A percentile compares a stretch with the other conserved stretches of the same genome.
These are phyloP conservation scores for Alternaria brassicicola DNA, from an alignment of 2,329 filamentous ascomycete species.

Conservation along the genomic window DNA sequence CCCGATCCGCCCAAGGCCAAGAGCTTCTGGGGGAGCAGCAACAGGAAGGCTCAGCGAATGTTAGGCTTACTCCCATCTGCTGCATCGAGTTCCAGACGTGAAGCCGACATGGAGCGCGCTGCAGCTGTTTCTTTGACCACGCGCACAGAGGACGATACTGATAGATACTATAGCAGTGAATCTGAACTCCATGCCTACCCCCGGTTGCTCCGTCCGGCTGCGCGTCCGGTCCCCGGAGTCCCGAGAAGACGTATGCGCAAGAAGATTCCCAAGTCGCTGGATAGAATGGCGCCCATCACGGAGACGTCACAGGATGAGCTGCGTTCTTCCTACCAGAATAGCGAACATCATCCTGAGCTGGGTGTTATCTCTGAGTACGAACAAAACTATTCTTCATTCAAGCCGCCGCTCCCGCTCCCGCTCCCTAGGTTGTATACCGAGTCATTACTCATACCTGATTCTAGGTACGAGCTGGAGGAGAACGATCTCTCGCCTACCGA, in stretches of 20 bases:
- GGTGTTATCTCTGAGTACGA: conserved; percentile 30
- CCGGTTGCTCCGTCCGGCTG: not conserved
- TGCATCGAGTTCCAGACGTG: conserved; percentile 9
- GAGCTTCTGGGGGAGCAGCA: conserved; percentile 9
- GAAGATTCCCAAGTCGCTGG: conserved; percentile 21
- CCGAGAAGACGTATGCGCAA: conserved; percentile 16
- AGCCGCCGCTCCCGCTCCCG: not conserved
- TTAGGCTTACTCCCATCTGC: conserved; percentile 17
- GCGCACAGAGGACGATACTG: conserved; percentile 6
- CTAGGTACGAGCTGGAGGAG: conserved; percentile 15
- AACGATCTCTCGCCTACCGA: conserved; percentile 22
- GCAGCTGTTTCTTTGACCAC: not conserved
- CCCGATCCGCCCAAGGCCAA: conserved; percentile 12
- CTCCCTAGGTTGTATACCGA: conserved; percentile 4
- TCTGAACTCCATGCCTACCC: conserved; percentile 4
- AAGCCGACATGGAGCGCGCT: not conserved
- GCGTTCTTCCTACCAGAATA: conserved; percentile 12
- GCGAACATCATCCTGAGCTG: conserved; percentile 19
- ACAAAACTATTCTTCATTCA: not conserved
- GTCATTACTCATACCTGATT: not conserved
- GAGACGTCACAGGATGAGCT: conserved; percentile 29
- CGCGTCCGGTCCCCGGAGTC: conserved; percentile 2
- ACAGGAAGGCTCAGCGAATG: conserved; percentile 22
- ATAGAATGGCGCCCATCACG: conserved; percentile 35
- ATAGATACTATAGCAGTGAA: conserved; percentile 18